Conservation (phyloP, 768 basidiomycete species). For the Calvatia gigantea region DNA sequence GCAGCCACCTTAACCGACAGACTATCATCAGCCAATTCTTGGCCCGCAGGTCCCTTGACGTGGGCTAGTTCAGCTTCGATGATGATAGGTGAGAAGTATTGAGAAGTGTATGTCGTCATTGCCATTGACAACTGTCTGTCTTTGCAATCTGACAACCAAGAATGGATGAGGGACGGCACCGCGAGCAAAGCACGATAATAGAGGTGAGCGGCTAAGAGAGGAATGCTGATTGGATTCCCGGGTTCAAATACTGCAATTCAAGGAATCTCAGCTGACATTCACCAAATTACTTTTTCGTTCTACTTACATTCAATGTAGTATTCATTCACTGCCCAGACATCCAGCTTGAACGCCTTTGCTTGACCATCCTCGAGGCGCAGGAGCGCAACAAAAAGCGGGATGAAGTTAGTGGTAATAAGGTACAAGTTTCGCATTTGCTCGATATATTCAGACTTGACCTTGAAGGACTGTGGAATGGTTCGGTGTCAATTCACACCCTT, state of each 20-base stretch:
- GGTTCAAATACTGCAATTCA: constrained; percentile 53
- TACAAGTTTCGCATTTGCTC: constrained; percentile 76
- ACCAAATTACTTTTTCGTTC: background rate
- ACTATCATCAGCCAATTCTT: constrained; percentile 71
- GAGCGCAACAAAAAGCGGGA: constrained; percentile 68
- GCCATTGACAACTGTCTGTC: constrained; percentile 83
- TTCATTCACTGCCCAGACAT: constrained; percentile 82
- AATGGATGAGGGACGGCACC: constrained; percentile 80
- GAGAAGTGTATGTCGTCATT: constrained; percentile 74
- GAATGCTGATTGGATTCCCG: constrained; percentile 46
- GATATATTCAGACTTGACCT: constrained; percentile 80
- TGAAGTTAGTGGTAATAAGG: constrained; percentile 59
- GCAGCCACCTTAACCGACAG: constrained; percentile 67
- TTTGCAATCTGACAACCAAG: constrained; percentile 84
- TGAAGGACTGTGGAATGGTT: constrained; percentile 61
- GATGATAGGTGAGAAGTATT: constrained; percentile 86
- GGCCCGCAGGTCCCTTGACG: constrained; percentile 52
- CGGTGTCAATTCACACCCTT: background rate
- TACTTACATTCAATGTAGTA: constrained; percentile 70
- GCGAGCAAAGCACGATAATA: constrained; percentile 85
- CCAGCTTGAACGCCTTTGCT: constrained; percentile 72
- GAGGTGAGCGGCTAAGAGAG: constrained; percentile 77
- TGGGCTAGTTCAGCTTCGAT: constrained; percentile 79
- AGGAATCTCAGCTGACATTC: background rate
- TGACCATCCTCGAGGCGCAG: constrained; percentile 66